These are phyloP conservation scores for Gryganskiella cystojenkinii DNA, from an alignment of 192 early-diverging fungal genomes.

Conservation along the genomic window DNA sequence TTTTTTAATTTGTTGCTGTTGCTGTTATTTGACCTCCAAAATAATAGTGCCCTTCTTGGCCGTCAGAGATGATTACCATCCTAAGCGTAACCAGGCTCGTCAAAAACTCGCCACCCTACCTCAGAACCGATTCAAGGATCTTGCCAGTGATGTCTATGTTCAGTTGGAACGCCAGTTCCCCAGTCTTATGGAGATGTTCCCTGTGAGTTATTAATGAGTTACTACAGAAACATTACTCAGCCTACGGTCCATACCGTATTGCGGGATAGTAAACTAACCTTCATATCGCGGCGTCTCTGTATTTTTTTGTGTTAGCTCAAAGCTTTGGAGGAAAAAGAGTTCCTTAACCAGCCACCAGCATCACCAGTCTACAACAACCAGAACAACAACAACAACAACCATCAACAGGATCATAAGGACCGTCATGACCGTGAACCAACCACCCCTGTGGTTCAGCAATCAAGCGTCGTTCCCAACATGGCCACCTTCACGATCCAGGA, in stretches of 20 bases:
- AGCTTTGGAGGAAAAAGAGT: constrained; percentile 43
- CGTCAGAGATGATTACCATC: constrained; percentile 90
- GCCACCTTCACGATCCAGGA: constrained; percentile 51
- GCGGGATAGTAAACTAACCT: not conserved
- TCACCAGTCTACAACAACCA: not conserved
- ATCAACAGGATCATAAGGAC: constrained; percentile 1
- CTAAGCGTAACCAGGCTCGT: constrained; percentile 95
- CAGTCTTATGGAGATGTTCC: constrained; percentile 51
- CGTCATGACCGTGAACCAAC: constrained; percentile 36
- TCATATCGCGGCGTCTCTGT: not conserved
- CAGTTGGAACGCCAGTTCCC: constrained; percentile 77
- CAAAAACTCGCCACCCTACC: constrained; percentile 96
- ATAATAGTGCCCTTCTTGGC: constrained; percentile 81
- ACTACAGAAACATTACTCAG: not conserved
- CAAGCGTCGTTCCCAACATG: constrained; percentile 44
- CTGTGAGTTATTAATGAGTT: constrained; percentile 29
- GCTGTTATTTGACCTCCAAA: not conserved
- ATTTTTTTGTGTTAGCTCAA: constrained; percentile 16
- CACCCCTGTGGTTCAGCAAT: constrained; percentile 43
- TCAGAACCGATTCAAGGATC: constrained; percentile 87
- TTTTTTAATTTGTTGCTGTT: not conserved
- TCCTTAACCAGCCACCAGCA: constrained; percentile 21
- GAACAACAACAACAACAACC: not conserved
- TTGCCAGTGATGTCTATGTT: constrained; percentile 89
- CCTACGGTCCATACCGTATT: not conserved